Base-by-base conservation (phyloP, 768 basidiomycete species). In the Hypsizygus marmoreus region DNA sequence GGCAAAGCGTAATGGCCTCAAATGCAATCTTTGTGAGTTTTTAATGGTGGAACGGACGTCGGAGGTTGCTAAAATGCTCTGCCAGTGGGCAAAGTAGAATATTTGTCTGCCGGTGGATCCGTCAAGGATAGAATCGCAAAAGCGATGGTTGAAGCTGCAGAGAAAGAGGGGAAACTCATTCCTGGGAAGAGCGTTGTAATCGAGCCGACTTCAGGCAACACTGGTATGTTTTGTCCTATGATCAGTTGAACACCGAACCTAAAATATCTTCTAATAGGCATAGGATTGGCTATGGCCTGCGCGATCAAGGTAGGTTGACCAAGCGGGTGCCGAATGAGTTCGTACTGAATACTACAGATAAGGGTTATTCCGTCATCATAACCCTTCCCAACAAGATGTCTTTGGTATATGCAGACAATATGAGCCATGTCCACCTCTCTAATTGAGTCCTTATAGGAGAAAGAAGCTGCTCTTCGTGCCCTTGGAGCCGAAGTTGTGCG, bases 61-160 rank as follows among this genome's bases (percentile, higher is more conserved):
- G 7, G 11, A 24, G 28, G 19, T 41, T 40, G 6, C 26, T 31
- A 16, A 28, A 14, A n/a, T 32, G n/a, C 37, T 44, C 30, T n/a
- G 12, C 25, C 17, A 95, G 90, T 95, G 60, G 95, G 77, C 6
- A 97, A 97, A 67, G 75, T 89, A 12, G 95, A 99, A 58, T 97
- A 81, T 63, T 79, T 90, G 60, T 93, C 90, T 14, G 86, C 84
- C 2, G 97, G 95, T 8, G 95, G 95, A 2, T 93, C 89, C 2
- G 88, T 97, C 48, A 99, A 99, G 71, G 95, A 98, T 63, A 76
- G 95, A 47, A 95, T 98, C 42, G 95, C 94, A 20, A 95, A 92
- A 65, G 84, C 91, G 9, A 99, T 99, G 95, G 82, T 98, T 2
- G 86, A 93, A 53, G 80, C 86, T n/a, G 97, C 95, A 5, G 97